Evolutionary conservation across 1,284 basidiomycete genomes (phyloP).

Genomic region (Tylopilus sp.): DNA sequence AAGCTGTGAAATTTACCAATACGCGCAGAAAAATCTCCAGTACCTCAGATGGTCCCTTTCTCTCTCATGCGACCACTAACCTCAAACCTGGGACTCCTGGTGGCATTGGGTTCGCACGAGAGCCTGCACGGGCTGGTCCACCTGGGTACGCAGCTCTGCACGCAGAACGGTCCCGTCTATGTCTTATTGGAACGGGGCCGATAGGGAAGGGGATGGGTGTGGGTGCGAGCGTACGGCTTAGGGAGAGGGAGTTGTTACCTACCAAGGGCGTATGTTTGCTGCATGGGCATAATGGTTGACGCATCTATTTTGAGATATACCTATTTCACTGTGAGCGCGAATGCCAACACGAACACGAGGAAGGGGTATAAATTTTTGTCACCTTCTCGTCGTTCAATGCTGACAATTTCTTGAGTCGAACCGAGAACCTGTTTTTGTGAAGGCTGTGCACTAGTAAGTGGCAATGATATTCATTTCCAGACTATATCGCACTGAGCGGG

Average conservation of each 20-base stretch:
- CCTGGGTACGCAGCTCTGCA: conserved; percentile 35
- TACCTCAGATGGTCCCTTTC: conserved; percentile 81
- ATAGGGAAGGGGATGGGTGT: conserved; percentile 34
- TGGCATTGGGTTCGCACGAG: conserved; percentile 82
- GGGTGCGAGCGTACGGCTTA: conserved; percentile 36
- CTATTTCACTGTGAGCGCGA: too few species aligned
- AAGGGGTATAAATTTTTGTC: too few species aligned
- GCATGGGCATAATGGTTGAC: conserved; percentile 23
- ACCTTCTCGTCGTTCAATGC: too few species aligned
- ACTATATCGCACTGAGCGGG: too few species aligned
- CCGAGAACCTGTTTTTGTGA: too few species aligned
- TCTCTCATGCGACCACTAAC: conserved; percentile 90
- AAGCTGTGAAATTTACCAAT: too few species aligned
- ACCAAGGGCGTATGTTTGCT: conserved; percentile 36
- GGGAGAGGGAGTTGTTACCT: conserved; percentile 36
- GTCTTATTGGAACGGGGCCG: conserved; percentile 39
- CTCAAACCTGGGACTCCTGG: conserved; percentile 84
- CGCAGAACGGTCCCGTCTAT: conserved; percentile 33
- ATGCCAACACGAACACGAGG: too few species aligned
- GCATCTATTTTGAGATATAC: too few species aligned
- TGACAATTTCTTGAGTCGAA: too few species aligned
- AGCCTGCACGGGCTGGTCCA: conserved; percentile 59
- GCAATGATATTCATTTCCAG: too few species aligned
- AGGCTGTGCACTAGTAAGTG: too few species aligned
- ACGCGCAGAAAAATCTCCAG: conserved; percentile 76